These are phyloP conservation scores for Candida maesae DNA, from an alignment of 805 yeast genomes.

Conservation along the genomic window DNA sequence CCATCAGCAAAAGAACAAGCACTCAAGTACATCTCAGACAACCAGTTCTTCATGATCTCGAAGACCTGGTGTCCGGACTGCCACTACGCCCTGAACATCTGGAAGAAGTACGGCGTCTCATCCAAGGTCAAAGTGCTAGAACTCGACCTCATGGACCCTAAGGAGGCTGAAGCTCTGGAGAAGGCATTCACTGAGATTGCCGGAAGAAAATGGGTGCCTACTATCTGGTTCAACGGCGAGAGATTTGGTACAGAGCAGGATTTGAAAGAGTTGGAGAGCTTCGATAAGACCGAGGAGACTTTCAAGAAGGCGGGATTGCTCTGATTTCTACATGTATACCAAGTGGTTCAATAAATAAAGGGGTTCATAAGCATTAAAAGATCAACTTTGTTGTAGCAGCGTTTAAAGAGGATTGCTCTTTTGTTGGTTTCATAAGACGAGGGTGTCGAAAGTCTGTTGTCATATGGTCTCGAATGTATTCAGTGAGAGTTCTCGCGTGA, in stretches of 20 bases:
- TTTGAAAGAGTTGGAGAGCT: constrained; percentile 30
- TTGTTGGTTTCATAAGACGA: too few species aligned
- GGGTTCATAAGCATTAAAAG: constrained; percentile 3
- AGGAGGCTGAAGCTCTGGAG: constrained; percentile 50
- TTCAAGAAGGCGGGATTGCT: constrained; percentile 23
- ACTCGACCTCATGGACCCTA: constrained; percentile 49
- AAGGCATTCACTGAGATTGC: constrained; percentile 52
- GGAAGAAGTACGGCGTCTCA: constrained; percentile 47
- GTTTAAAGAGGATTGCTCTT: neutral
- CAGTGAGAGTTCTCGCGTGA: constrained; percentile 24
- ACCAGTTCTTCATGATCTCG: constrained; percentile 54
- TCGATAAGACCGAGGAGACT: constrained; percentile 22
- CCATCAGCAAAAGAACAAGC: constrained; percentile 31
- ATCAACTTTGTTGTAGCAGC: neutral
- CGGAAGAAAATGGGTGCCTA: constrained; percentile 67
- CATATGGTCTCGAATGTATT: too few species aligned
- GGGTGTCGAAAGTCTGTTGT: too few species aligned
- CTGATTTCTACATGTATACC: neutral
- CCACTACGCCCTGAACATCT: constrained; percentile 54
- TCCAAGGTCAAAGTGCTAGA: constrained; percentile 55
- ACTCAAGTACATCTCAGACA: constrained; percentile 38
- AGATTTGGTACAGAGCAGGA: constrained; percentile 55
- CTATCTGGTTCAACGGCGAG: constrained; percentile 57
- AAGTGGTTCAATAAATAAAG: neutral
- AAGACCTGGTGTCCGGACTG: constrained; percentile 83